Evolutionary conservation across 768 basidiomycete genomes (phyloP), one percentile per base, ranked within the genome.

Genomic region (Rhodotorula babjevae): DNA sequence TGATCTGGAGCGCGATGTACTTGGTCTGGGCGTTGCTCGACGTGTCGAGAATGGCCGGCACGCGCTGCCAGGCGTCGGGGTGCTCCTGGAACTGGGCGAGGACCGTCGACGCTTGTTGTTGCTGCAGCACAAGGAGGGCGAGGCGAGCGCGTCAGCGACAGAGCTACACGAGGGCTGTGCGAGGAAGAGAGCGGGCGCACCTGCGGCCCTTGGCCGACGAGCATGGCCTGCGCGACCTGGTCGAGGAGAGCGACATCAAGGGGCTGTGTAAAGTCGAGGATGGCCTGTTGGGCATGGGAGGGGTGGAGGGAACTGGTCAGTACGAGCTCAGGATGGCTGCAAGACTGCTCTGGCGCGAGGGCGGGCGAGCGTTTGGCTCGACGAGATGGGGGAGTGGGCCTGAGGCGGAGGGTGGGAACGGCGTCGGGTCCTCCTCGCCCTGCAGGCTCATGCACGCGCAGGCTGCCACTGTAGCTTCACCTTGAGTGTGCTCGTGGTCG

Each of bases 71-170:
- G 49, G 94, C 89, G 71, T 98, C 95, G 27, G 91, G 90, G 81
- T 93, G 86, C 72, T 99, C 96, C 82, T 98, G 93, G 79, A 99
- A 89, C 80, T 94, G 93, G 15, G 95, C 96, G 77, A 99, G 86
- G 73, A 92, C 85, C 80, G 90, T 90, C 82, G 98, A 95, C 25
- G 95, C 95, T 81, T 89, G 81, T 87, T 91, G 90, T 91, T 94
- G 94, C 94, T 98, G 79, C 65, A 9, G 36, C 36, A 9, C 36
- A n/a, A n/a, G n/a, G 49, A 27, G 40, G 25, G 16, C 44, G 12
- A 10, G 52, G 8, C 27, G 33, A 31, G n/a, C 5, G 21, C 3
- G 52, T 46, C 60, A 62, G 53, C 10, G n/a, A 10, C 1, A 9
- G 18, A 12, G n/a, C 10, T 18, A 4, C 27, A 33, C 25, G 29